phyloP scores from a whole-genome alignment of 768 basidiomycete genomes.

The Xerocomellus dryophilus region DNA sequence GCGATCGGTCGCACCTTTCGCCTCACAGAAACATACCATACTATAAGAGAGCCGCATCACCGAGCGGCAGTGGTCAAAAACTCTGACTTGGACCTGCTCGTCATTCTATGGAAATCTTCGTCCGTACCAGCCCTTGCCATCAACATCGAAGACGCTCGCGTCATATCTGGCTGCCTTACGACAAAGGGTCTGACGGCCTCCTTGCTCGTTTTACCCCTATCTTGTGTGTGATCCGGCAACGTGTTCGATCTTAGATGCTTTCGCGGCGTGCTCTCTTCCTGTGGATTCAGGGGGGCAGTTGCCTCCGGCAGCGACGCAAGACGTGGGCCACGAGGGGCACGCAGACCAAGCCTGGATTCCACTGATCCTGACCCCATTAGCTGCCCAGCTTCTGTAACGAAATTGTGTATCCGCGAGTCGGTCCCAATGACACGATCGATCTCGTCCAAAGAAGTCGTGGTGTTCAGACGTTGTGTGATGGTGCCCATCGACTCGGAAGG shows the following conservation, averaged over 20 bases:
- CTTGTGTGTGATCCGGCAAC: conserved; percentile 44
- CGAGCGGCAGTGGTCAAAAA: conserved; percentile 4
- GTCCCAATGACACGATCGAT: conserved; percentile 26
- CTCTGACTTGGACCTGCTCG: conserved; percentile 21
- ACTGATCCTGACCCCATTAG: conserved; percentile 14
- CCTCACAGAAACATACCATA: neutral
- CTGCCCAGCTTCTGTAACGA: conserved; percentile 25
- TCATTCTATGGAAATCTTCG: neutral
- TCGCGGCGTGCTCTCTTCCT: conserved; percentile 25
- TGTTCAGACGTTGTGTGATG: conserved; percentile 17
- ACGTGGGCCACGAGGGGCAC: conserved; percentile 23
- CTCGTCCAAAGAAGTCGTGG: conserved; percentile 24
- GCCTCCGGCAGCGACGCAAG: conserved; percentile 18
- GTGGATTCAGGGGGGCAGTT: conserved; percentile 3
- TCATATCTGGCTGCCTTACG: conserved; percentile 20
- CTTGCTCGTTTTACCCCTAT: conserved; percentile 34
- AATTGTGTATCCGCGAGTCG: conserved; percentile 19
- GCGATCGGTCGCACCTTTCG: neutral
- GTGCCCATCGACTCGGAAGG: conserved; percentile 25
- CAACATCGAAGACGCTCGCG: conserved; percentile 17
- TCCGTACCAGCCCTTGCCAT: conserved; percentile 9
- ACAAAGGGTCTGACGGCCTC: conserved; percentile 25
- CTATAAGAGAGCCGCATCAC: neutral
- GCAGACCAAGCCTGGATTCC: conserved; percentile 14
- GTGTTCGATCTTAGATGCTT: conserved; percentile 22